Conservation (phyloP, 805 yeast genomes). For the Trichomonascus vanleenenianus region DNA sequence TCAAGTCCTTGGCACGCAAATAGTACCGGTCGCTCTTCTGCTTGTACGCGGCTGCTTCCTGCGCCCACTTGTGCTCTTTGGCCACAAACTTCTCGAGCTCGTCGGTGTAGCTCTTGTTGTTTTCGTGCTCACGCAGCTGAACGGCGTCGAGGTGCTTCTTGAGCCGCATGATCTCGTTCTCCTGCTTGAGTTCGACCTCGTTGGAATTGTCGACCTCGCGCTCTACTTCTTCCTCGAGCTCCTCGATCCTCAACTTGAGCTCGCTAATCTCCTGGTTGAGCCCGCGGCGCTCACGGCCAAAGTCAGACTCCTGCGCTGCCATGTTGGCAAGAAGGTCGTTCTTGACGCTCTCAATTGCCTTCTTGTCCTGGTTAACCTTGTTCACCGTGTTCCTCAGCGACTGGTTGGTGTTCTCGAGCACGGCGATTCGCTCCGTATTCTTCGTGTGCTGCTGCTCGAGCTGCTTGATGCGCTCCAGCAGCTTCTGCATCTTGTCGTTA, state of each 20-base stretch:
- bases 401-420: conserved; percentile 40
- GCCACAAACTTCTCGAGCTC: conserved; percentile 8
- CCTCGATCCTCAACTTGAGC: conserved; percentile 38
- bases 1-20: conserved; percentile 36
- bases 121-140: conserved; percentile 26
- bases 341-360: conserved; percentile 38
- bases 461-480: not conserved
- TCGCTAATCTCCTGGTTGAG: conserved; percentile 44
- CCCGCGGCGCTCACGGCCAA: conserved; percentile 42
- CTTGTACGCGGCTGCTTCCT: conserved; percentile 7
- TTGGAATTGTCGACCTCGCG: conserved; percentile 24
- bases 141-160: conserved; percentile 32
- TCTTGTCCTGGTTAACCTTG: conserved; percentile 23
- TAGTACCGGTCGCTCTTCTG: conserved; percentile 21
- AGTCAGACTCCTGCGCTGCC: conserved; percentile 56
- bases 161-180: conserved; percentile 32
- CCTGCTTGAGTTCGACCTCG: conserved; percentile 10
- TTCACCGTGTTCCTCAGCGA: conserved; percentile 28
- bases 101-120: conserved; percentile 6
- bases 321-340: conserved; percentile 60
- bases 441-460: not conserved
- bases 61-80: conserved; percentile 5
- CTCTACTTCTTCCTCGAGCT: conserved; percentile 40
- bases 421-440: conserved; percentile 24
- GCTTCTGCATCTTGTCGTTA: not conserved